Conservation (phyloP, 139 green algal species). For the Coccomyxa sp. region DNA sequence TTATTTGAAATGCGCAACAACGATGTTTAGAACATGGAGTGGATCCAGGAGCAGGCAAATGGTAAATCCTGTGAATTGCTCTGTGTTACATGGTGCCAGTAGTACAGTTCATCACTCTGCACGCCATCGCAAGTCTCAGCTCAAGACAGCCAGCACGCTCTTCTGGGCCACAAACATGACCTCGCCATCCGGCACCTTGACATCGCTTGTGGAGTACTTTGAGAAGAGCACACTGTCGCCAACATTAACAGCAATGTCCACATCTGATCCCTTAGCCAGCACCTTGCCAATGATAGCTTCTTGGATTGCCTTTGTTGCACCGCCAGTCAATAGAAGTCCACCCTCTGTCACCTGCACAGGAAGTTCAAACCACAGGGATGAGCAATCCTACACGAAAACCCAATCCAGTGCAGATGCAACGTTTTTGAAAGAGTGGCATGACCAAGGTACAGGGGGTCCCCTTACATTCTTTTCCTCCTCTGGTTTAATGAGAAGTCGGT, state of each 20-base stretch:
- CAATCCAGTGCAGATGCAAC: background rate
- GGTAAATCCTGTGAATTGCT: too few species aligned
- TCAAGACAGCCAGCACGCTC: conserved; percentile 43
- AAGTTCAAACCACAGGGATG: background rate
- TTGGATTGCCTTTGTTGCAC: conserved; percentile 24
- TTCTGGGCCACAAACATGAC: conserved; percentile 50
- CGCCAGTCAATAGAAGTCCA: conserved; percentile 35
- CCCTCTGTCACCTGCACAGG: conserved; percentile 27
- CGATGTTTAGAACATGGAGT: too few species aligned
- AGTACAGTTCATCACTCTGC: too few species aligned
- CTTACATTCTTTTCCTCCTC: conserved; percentile 31
- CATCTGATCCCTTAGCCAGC: conserved; percentile 32
- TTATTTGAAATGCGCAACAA: too few species aligned
- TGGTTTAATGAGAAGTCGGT: conserved; percentile 47
- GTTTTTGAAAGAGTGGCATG: background rate
- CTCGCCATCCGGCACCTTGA: conserved; percentile 38
- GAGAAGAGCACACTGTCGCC: conserved; percentile 48
- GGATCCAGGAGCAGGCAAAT: too few species aligned
- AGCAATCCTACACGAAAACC: background rate
- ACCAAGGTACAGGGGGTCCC: background rate
- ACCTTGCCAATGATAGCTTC: conserved; percentile 39
- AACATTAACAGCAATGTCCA: conserved; percentile 29
- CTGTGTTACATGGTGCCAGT: too few species aligned
- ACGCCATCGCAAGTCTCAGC: background rate
- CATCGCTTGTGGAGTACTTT: conserved; percentile 48